Evolutionary conservation across 2,329 filamentous ascomycete genomes (phyloP), one percentile per base, ranked within the genome.

Genomic region (Epichloe amarillans): DNA sequence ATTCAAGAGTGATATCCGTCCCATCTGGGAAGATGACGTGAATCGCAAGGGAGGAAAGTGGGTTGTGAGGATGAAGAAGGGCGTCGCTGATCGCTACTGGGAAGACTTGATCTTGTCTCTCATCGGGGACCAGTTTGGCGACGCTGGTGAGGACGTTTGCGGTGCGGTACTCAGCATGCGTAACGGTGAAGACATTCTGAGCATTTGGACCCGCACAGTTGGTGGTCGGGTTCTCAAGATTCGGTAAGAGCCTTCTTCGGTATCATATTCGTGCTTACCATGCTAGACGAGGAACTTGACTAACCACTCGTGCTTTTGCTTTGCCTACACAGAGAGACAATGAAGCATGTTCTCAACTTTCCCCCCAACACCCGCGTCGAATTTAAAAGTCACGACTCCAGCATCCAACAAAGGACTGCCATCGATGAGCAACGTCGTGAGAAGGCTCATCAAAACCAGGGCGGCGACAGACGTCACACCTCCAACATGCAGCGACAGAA

Each of bases 11-110:
- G 91, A 90, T 50, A 90, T 98, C 54, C 83, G 93, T 54, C 93
- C 93, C 21, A 93, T 98, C 60, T 98, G 93, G 93, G 93, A 98
- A 68, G 93, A 98, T 60, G 89, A 95, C 45, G 88, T 94, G 65
- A 98, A 98, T 71, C 93, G 88, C 68, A 85, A 83, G 58, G 93
- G 93, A 50, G 93, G 93, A 48, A 98, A 98, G 72, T 98, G 91
- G 91, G 90, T 96, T 57, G 83, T 98, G 65, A 80, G 91, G 57
- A 73, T 98, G 65, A 96, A 95, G 79, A 98, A 98, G 75, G 93
- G 93, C 26, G 88, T 98, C 19, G 88, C 88, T 17, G 93, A 97
- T 68, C 82, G 91, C 50, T 96, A 95, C 68, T 98, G 93, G 88
- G 93, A 98, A 72, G 88, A 96, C 63, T 75, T 97, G 47, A 72